Evolutionary conservation across 495 filamentous ascomycete species (phyloP), one percentile per base, ranked within the genome.

Genomic region (Podospora australis): DNA sequence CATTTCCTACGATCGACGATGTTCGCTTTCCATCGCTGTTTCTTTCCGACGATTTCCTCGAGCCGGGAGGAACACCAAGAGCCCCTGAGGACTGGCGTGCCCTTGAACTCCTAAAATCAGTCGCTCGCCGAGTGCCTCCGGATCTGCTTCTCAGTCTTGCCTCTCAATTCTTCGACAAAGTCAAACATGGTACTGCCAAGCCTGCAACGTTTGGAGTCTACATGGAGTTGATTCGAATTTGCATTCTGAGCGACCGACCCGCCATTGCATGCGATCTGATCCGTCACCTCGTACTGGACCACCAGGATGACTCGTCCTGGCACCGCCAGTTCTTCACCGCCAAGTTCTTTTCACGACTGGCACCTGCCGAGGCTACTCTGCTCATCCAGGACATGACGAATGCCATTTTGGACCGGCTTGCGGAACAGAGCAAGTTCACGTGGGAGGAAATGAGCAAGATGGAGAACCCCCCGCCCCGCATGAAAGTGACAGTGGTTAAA

Each of bases 401-500:
- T 21, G 52, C 62, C 1, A 64, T 74, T 14, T 36, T 53, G 16
- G 55, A 62, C 14, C 64, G 58, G 29, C 46, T 74, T 8, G 39
- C 58, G 44, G 24, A 57, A 17, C 60, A 67, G 26, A 40, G 47
- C 19, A 10, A 44, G n/a, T 40, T 25, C 22, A 44, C 6, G 4
- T 5, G 5, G 6, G 34, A 36, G n/a, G 34, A 36, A 16, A 4
- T 10, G 7, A 36, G 17, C 5, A 7, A 7, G 6, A 16, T 16
- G n/a, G 34, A 10, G 5, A 35, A 16, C 34, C 26, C 23, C 22
- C n/a, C 46, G 46, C 45, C 48, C 26, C 17, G 41, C 46, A 45
- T 74, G 35, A 69, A 67, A 46, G 50, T 70, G 24, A 67, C 66
- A 2, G 70, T 67, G 0, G 59, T 72, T 35, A 68, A 70, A 42